Conservation (phyloP, 768 basidiomycete species). For the Russula compacta region DNA sequence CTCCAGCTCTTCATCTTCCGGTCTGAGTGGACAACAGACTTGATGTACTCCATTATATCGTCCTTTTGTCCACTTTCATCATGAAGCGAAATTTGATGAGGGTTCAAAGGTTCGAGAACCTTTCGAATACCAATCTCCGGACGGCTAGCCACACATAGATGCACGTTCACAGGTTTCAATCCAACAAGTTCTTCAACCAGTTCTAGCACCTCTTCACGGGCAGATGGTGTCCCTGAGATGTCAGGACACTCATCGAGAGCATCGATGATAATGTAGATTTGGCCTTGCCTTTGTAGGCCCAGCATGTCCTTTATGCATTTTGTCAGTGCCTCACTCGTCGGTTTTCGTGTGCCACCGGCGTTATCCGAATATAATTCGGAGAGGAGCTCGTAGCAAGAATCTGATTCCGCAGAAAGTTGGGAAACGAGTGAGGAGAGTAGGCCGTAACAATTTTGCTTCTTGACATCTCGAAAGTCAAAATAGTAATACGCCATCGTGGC, state of each 20-base stretch:
- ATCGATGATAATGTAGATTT: neutral
- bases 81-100: neutral
- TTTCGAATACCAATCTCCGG: neutral
- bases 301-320: neutral
- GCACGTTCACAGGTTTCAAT: neutral
- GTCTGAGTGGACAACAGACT: neutral
- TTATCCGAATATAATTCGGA: neutral
- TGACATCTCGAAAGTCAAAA: constrained; percentile 4
- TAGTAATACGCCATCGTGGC: constrained; percentile 5
- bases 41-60: neutral
- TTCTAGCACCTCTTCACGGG: neutral
- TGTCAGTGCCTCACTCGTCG: neutral
- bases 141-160: neutral
- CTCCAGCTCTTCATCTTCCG: neutral
- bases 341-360: neutral
- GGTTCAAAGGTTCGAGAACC: neutral
- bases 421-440: neutral
- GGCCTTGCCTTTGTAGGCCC: neutral
- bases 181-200: neutral
- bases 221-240: neutral
- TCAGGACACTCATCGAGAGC: neutral
- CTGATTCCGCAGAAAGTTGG: neutral
- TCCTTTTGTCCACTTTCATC: neutral
- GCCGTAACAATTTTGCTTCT: neutral
- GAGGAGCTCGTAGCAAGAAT: neutral